Conservation (phyloP, 2,329 filamentous ascomycete genomes). For the Aspergillus sclerotialis region DNA sequence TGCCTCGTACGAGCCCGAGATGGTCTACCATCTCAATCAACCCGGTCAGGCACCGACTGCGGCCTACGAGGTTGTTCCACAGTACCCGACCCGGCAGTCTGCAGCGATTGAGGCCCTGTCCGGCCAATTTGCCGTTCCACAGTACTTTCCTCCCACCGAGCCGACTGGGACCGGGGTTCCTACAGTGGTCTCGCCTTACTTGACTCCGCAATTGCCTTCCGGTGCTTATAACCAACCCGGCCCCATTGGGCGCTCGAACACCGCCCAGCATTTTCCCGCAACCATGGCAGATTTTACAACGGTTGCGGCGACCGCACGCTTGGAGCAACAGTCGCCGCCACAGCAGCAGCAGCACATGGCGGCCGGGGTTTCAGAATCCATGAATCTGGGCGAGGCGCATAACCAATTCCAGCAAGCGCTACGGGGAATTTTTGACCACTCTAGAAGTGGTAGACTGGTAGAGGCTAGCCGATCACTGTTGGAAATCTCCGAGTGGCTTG, state of each 20-base stretch:
- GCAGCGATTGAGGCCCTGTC: constrained; percentile 71
- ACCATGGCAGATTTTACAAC: constrained; percentile 45
- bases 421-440: constrained; percentile 62
- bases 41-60: constrained; percentile 52
- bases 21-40: constrained; percentile 75
- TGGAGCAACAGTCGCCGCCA: constrained; percentile 24
- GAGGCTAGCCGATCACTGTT: constrained; percentile 55
- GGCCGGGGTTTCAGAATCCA: constrained; percentile 34
- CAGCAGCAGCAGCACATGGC: constrained; percentile 14
- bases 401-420: constrained; percentile 52
- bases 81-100: constrained; percentile 69
- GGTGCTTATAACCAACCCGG: constrained; percentile 55
- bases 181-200: constrained; percentile 51
- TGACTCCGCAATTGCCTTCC: constrained; percentile 58
- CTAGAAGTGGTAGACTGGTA: constrained; percentile 54
- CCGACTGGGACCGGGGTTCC: constrained; percentile 56
- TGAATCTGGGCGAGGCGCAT: constrained; percentile 60
- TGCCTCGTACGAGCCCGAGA: constrained; percentile 52
- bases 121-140: constrained; percentile 60
- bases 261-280: constrained; percentile 46
- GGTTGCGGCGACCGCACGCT: constrained; percentile 30
- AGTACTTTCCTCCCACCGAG: constrained; percentile 66
- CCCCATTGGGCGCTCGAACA: constrained; percentile 45
- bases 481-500: constrained; percentile 59
- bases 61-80: constrained; percentile 72